These are phyloP conservation scores for Fusarium sp. DNA, from an alignment of 2,329 filamentous ascomycete species.

Conservation along the genomic window DNA sequence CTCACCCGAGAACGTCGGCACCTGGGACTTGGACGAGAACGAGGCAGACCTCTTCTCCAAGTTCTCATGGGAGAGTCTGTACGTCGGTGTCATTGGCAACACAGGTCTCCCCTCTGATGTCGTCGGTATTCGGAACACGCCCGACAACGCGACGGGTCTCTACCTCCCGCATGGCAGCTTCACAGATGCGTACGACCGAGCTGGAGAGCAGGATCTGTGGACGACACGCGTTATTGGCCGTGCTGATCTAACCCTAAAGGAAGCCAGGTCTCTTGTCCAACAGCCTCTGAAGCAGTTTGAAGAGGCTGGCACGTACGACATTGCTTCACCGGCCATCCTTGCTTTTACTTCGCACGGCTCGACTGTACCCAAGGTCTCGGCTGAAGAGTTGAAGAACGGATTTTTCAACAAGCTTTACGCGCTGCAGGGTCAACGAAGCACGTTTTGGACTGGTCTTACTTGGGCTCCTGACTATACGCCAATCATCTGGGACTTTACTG, in stretches of 20 bases:
- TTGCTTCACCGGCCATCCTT: slow-evolving; percentile 20
- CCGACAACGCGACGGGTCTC: slow-evolving; percentile 13
- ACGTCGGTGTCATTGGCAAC: slow-evolving; percentile 44
- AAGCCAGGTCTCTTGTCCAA: slow-evolving; percentile 16
- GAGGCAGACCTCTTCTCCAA: slow-evolving; percentile 48
- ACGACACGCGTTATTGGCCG: slow-evolving; percentile 28
- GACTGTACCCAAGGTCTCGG: slow-evolving; percentile 45
- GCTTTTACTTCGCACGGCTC: slow-evolving; percentile 39
- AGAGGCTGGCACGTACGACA: slow-evolving; percentile 19
- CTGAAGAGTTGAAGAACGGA: slow-evolving; percentile 49
- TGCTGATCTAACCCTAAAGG: slow-evolving; percentile 1
- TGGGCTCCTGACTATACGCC: slow-evolving; percentile 46
- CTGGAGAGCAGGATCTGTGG: background rate
- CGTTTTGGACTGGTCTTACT: slow-evolving; percentile 54
- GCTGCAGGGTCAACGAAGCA: slow-evolving; percentile 54
- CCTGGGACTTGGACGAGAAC: slow-evolving; percentile 46
- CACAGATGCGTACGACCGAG: slow-evolving; percentile 20
- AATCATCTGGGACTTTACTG: slow-evolving; percentile 46
- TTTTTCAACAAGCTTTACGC: slow-evolving; percentile 54
- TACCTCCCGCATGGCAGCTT: slow-evolving; percentile 29
- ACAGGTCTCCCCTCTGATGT: slow-evolving; percentile 23
- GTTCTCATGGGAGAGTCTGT: slow-evolving; percentile 42
- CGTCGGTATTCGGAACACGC: slow-evolving; percentile 25
- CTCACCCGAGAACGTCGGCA: slow-evolving; percentile 40
- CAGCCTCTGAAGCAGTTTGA: slow-evolving; percentile 12